Percentiles rank a stretch among this genome's conserved stretches.
phyloP scores from a whole-genome alignment of 2,329 filamentous ascomycete species.

The Cyanodermella asteris region DNA sequence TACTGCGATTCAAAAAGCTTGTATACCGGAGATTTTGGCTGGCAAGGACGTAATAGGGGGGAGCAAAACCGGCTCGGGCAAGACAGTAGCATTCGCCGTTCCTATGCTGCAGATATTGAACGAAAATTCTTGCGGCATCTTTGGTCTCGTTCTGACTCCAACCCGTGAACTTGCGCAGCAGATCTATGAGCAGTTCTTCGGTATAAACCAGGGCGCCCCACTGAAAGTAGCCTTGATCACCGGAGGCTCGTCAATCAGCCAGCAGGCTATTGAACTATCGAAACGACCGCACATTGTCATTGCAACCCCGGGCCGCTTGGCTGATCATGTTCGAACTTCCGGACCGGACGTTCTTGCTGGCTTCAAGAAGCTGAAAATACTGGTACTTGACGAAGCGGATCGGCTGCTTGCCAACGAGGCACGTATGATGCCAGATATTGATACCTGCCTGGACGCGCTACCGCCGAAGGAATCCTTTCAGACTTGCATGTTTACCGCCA shows the following conservation, averaged over 20 bases:
- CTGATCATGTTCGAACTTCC: constrained; percentile 80
- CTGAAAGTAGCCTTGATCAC: constrained; percentile 80
- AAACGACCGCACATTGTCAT: constrained; percentile 78
- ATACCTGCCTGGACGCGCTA: constrained; percentile 64
- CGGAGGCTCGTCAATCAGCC: constrained; percentile 77
- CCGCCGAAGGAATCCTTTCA: constrained; percentile 63
- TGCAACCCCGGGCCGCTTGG: constrained; percentile 77
- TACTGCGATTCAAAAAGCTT: constrained; percentile 78
- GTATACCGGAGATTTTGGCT: constrained; percentile 79
- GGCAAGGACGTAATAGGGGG: constrained; percentile 90
- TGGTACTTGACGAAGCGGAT: constrained; percentile 92
- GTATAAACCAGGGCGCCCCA: constrained; percentile 68
- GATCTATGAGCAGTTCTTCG: constrained; percentile 89
- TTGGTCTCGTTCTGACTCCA: constrained; percentile 70
- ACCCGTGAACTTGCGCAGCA: constrained; percentile 84
- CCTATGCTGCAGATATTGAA: constrained; percentile 90
- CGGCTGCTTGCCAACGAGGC: constrained; percentile 57
- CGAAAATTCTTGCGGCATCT: constrained; percentile 78
- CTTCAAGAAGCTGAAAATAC: constrained; percentile 54
- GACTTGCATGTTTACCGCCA: constrained; percentile 88
- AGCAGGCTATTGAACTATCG: constrained; percentile 66
- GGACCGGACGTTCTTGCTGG: constrained; percentile 78
- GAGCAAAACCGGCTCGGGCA: constrained; percentile 85
- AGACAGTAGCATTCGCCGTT: constrained; percentile 87
- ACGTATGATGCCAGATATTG: constrained; percentile 85